Evolutionary conservation across 495 filamentous ascomycete genomes (phyloP), one percentile per base, ranked within the genome.

Genomic region (Daldinia decipiens): DNA sequence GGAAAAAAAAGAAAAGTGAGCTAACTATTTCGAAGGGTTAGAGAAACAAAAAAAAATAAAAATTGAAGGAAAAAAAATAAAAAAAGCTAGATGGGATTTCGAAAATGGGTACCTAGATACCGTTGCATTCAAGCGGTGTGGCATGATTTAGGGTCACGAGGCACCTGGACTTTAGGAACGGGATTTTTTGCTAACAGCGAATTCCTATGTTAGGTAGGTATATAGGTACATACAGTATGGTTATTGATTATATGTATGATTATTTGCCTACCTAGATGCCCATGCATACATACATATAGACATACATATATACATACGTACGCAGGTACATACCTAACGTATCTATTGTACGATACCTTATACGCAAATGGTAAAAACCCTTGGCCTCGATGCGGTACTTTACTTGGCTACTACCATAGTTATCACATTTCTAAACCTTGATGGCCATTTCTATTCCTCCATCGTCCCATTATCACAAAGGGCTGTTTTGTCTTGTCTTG

Each of bases 81-180:
- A 13, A 13, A 24, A 24, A 17, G 47, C 59, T 67, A 68, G 43
- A 62, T 61, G 57, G 51, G 40, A 50, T 61, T 54, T 62, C 29
- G 50, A 69, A 60, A 27, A 66, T 73, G 70, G 70, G 70, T 73
- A 73, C 70, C 70, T 73, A 73, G 65, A 73, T 73, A 73, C 70
- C 65, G 70, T 73, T 69, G 61, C 70, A 73, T 69, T 54, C 61
- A 68, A 59, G 70, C 70, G 70, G 70, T 73, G 70, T 73, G 65
- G 70, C 70, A 68, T 73, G 70, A 73, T 73, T 69, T 63, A 73
- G 65, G 70, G 70, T 73, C 70, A 73, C 70, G 70, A 73, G 70
- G 70, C 57, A 58, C 70, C 36, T 65, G 56, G 66, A 51, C 50
- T 57, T 71, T 65, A 64, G 43, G 54, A 68, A 72, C 69, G 69